Evolutionary conservation across 2,329 filamentous ascomycete genomes (phyloP), one percentile per base, ranked within the genome.

Genomic region (Colletotrichum musicola): DNA sequence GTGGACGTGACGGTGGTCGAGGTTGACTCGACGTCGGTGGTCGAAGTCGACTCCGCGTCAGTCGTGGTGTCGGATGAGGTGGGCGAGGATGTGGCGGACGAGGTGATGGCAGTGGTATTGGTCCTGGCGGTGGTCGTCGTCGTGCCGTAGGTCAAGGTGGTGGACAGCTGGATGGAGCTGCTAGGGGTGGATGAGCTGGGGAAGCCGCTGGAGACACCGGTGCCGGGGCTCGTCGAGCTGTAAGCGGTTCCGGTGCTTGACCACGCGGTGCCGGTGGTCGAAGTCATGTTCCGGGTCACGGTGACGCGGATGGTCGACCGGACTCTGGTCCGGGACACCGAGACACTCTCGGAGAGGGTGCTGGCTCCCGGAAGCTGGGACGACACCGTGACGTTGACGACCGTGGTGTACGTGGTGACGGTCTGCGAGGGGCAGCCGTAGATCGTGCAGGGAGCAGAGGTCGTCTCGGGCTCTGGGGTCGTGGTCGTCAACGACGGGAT

Each of bases 301-400:
- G 66, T 69, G 6, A 69, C 62, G 6, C 65, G 25, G n/a, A 69
- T n/a, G 2, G 65, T 68, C 10, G 61, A 53, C n/a, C 53, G 54
- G 18, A 59, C 4, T 2, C 55, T 69, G 7, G 66, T 69, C 4
- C 16, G 14, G 5, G 62, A 69, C 16, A n/a, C 16, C 1, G 62
- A 47, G 40, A 25, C 22, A 25, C 22, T 25, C 4, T 25, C 22
- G 22, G 44, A 42, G 6, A 49, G 27, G 4, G 62, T 56, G 14
- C 62, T 53, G 6, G 44, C 12, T 13, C 40, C 66, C 1, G 66
- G 62, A 0, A 65, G 50, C 44, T 69, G 66, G 16, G 56, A 58
- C 0, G 66, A 69, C 4, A 69, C 62, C 0, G 66, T 69, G 18
- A 62, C 61, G 42, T 69, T 69, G 50, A 61, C 50, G 13, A 57